These are phyloP conservation scores for Torulaspora gathmanii DNA, from an alignment of 805 yeast genomes.

Conservation along the genomic window DNA sequence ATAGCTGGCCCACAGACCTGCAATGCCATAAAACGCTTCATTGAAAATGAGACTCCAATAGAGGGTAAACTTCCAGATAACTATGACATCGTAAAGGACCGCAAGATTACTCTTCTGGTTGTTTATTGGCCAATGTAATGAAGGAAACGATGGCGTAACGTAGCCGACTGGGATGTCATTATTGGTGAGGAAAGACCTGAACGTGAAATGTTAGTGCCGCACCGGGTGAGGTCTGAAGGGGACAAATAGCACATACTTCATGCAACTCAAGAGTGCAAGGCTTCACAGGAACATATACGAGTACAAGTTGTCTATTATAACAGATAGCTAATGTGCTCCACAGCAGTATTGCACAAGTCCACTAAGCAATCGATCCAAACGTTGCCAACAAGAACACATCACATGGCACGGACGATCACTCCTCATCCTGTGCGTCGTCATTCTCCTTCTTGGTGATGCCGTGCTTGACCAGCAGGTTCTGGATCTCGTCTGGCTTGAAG, in stretches of 20 bases:
- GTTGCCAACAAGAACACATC: not conserved
- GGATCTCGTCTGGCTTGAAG: constrained; percentile 78
- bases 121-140: constrained; percentile 65
- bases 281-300: not conserved
- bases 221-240: not conserved
- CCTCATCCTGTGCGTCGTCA: constrained; percentile 38
- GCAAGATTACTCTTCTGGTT: constrained; percentile 40
- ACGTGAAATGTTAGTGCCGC: not conserved
- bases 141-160: constrained; percentile 72
- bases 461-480: constrained; percentile 60
- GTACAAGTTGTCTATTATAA: not conserved
- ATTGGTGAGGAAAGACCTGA: constrained; percentile 40
- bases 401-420: constrained; percentile 10
- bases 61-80: constrained; percentile 79
- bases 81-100: constrained; percentile 61
- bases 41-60: constrained; percentile 75
- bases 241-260: constrained; percentile 2
- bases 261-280: not conserved
- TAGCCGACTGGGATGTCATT: constrained; percentile 76
- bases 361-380: not conserved
- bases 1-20: constrained; percentile 58
- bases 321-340: not conserved
- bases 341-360: not conserved
- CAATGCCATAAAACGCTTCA: constrained; percentile 54
- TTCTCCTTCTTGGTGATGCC: constrained; percentile 62